Evolutionary conservation across 2,329 filamentous ascomycete species (phyloP).

Genomic region (Fusarium transvaalense): DNA sequence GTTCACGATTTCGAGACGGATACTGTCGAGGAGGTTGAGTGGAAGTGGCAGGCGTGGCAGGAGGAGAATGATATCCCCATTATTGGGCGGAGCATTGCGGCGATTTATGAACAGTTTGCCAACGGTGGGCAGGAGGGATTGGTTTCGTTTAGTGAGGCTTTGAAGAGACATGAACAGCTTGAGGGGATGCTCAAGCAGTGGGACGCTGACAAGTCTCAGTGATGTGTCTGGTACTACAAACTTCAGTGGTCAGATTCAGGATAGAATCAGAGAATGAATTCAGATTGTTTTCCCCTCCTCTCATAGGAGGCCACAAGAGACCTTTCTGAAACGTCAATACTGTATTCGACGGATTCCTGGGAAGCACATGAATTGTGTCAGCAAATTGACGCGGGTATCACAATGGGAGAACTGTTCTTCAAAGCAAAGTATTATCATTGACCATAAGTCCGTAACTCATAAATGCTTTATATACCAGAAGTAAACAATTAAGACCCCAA

Average conservation of each 20-base stretch:
- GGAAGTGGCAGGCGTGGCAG: slow-evolving; percentile 62
- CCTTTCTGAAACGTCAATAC: too few relatives aligned
- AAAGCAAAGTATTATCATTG: neutral
- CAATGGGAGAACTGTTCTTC: too few relatives aligned
- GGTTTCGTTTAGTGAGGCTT: slow-evolving; percentile 57
- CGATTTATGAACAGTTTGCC: slow-evolving; percentile 69
- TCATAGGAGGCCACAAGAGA: too few relatives aligned
- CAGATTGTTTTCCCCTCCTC: neutral
- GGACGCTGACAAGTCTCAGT: slow-evolving; percentile 22
- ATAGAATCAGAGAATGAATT: neutral
- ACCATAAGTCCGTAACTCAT: slow-evolving; percentile 12
- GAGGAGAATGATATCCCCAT: slow-evolving; percentile 56
- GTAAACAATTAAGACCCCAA: slow-evolving; percentile 48
- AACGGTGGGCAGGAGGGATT: slow-evolving; percentile 44
- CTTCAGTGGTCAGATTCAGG: too few relatives aligned
- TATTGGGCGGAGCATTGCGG: slow-evolving; percentile 62
- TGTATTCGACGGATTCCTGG: too few relatives aligned
- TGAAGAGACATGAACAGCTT: slow-evolving; percentile 62
- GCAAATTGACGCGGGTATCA: too few relatives aligned
- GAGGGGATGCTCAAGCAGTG: slow-evolving; percentile 50
- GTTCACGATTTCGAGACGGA: slow-evolving; percentile 64
- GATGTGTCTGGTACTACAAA: neutral
- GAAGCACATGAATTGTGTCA: too few relatives aligned
- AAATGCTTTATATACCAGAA: slow-evolving; percentile 10
- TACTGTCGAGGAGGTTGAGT: slow-evolving; percentile 57